Evolutionary conservation across 768 basidiomycete genomes (phyloP), one percentile per base, ranked within the genome.

Genomic region (Termitomyces sp.): DNA sequence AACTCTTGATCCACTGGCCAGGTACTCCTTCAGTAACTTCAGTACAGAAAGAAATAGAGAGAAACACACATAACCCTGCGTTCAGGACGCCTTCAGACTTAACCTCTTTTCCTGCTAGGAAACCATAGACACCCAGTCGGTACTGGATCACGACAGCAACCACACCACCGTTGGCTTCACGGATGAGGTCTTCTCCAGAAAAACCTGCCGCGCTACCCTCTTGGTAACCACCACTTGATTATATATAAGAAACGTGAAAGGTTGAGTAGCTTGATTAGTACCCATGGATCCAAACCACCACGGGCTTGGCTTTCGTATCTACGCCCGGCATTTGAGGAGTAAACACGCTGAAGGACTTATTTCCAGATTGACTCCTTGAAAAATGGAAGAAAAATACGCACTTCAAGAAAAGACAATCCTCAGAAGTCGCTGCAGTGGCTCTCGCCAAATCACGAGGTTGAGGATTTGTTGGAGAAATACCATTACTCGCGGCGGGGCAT

Each of bases 201-300:
- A 61, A 73, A 0, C 20, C 6, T 3, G 68, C 64, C 2, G 70
- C 72, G 39, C 64, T 69, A 4, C 73, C 74, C 2, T 54, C 54
- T 1, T 69, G 58, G 44, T 78, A 77, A 12, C 75, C 74, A 27
- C 68, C 71, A 3, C 72, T 74, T 22, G 16, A 39, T 37, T 31
- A 16, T 20, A 15, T 42, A 13, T 55, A 33, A 47, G 51, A 18
- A 39, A 47, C 18, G 8, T 15, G 12, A 16, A 24, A n/a, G 6
- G 18, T 6, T 24, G 44, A 37, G 3, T 37, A 41, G 33, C 55
- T 18, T 37, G 60, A 18, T 20, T 16, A 61, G 42, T 45, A 77
- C 67, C 76, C 77, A 61, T 79, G 76, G 22, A 80, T 78, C 75
- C 75, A 80, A 31, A 80, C 70, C 3, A 80, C 67, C 1, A 75